These are phyloP conservation scores for Pelargonium nanum DNA, from an alignment of 345 rosid species.

Conservation along the genomic window DNA sequence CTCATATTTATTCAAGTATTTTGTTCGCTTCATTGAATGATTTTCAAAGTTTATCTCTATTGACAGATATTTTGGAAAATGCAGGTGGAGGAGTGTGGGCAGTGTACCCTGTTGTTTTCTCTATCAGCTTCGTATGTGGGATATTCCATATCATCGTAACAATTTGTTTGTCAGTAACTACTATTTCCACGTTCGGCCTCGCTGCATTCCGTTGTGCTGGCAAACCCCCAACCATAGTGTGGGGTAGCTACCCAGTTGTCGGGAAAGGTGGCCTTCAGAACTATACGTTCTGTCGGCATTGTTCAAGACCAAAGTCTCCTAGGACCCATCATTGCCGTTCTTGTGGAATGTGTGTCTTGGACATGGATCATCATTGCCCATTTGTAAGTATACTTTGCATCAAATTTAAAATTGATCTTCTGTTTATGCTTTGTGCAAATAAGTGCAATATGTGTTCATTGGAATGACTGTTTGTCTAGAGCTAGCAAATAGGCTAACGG, in stretches of 20 bases:
- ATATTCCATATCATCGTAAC: conserved; percentile 40
- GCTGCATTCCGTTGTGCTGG: conserved; percentile 74
- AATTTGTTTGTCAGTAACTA: conserved; percentile 33
- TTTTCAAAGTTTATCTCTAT: conserved; percentile 10
- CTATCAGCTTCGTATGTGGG: conserved; percentile 45
- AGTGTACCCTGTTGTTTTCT: conserved; percentile 60
- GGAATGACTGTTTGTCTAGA: neutral
- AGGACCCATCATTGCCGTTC: conserved; percentile 89
- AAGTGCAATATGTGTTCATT: neutral
- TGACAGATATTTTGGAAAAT: conserved; percentile 15
- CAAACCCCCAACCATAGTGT: conserved; percentile 38
- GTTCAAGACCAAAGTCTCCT: conserved; percentile 79
- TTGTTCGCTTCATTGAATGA: neutral
- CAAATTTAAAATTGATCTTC: neutral
- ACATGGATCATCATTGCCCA: conserved; percentile 99
- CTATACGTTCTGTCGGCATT: conserved; percentile 62
- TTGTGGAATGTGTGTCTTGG: conserved; percentile 73
- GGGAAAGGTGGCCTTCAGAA: conserved; percentile 63
- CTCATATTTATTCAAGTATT: neutral
- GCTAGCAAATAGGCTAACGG: too few species aligned
- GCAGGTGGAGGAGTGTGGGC: conserved; percentile 95
- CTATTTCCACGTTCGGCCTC: conserved; percentile 50
- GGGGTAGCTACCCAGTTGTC: conserved; percentile 84
- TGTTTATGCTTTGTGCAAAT: neutral
- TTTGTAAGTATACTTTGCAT: conserved; percentile 45